Evolutionary conservation across 768 basidiomycete genomes (phyloP).

Genomic region (Sporobolomyces pararoseus): DNA sequence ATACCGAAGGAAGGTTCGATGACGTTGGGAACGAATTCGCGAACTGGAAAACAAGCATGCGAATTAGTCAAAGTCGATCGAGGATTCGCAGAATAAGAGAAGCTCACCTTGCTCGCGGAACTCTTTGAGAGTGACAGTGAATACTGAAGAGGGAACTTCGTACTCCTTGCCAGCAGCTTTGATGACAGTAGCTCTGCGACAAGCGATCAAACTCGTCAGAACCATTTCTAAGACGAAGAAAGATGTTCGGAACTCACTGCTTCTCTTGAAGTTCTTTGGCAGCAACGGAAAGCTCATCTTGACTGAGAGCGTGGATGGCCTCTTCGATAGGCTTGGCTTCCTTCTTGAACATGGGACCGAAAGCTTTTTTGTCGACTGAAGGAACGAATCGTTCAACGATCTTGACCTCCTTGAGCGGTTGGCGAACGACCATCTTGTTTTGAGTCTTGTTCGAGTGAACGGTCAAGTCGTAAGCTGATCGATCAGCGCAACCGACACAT

Average conservation of each 20-base stretch:
- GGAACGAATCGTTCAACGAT: conserved; percentile 73
- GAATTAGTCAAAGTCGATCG: no score
- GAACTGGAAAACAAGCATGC: conserved; percentile 57
- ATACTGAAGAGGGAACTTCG: conserved; percentile 64
- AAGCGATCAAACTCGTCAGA: not conserved
- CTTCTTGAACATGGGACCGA: conserved; percentile 84
- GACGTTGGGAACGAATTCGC: conserved; percentile 94
- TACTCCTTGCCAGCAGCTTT: conserved; percentile 64
- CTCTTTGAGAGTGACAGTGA: conserved; percentile 75
- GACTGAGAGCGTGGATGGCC: conserved; percentile 63
- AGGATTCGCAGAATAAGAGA: conserved; percentile 7
- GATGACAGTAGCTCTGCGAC: conserved; percentile 58
- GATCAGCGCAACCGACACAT: conserved; percentile 97
- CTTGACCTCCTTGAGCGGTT: conserved; percentile 79
- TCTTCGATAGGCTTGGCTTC: conserved; percentile 68
- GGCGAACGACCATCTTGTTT: conserved; percentile 74
- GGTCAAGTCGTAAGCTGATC: conserved; percentile 90
- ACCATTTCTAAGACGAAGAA: not conserved
- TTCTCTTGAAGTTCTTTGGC: conserved; percentile 65
- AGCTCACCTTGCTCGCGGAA: conserved; percentile 73
- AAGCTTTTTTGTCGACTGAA: conserved; percentile 77
- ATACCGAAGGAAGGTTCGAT: conserved; percentile 98
- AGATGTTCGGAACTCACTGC: conserved; percentile 57
- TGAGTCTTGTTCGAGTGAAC: conserved; percentile 84
- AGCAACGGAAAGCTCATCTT: conserved; percentile 62